These are phyloP conservation scores for Kuraishia capsulata DNA, from an alignment of 805 yeast species.

Conservation along the genomic window DNA sequence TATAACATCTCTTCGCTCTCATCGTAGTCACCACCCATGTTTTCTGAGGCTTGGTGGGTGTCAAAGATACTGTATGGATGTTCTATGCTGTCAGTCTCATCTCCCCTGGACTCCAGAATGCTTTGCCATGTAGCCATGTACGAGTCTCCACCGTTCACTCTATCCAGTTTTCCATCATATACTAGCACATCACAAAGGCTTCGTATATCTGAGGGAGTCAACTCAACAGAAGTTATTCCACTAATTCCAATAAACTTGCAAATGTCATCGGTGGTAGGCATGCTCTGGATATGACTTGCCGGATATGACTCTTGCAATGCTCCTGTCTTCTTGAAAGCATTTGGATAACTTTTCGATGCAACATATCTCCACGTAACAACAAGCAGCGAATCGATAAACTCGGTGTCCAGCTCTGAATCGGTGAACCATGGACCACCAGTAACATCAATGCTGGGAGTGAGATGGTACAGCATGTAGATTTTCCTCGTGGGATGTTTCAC, in stretches of 20 bases:
- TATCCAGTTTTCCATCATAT: conserved; percentile 79
- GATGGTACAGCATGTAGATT: conserved; percentile 87
- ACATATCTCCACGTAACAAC: conserved; percentile 85
- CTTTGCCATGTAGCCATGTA: conserved; percentile 83
- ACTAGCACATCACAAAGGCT: conserved; percentile 81
- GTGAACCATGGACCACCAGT: conserved; percentile 99
- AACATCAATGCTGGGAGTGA: conserved; percentile 91
- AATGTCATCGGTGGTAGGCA: conserved; percentile 68
- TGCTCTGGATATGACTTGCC: conserved; percentile 25
- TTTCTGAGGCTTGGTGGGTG: conserved; percentile 16
- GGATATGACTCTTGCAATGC: conserved; percentile 41
- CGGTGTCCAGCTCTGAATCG: conserved; percentile 89
- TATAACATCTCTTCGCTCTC: conserved; percentile 11
- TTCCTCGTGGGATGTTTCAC: conserved; percentile 91
- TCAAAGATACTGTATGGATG: conserved; percentile 21
- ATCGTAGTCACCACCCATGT: conserved; percentile 8
- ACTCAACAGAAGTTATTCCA: conserved; percentile 75
- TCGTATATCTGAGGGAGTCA: conserved; percentile 64
- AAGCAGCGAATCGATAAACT: conserved; percentile 77
- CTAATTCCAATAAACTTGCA: conserved; percentile 62
- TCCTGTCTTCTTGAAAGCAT: conserved; percentile 42
- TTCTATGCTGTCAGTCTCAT: conserved; percentile 15
- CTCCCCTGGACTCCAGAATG: conserved; percentile 61
- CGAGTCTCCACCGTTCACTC: conserved; percentile 44
- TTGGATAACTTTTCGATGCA: conserved; percentile 68